phyloP scores from a whole-genome alignment of 2,329 filamentous ascomycete genomes.

The Berkeleyomyces rouxiae region DNA sequence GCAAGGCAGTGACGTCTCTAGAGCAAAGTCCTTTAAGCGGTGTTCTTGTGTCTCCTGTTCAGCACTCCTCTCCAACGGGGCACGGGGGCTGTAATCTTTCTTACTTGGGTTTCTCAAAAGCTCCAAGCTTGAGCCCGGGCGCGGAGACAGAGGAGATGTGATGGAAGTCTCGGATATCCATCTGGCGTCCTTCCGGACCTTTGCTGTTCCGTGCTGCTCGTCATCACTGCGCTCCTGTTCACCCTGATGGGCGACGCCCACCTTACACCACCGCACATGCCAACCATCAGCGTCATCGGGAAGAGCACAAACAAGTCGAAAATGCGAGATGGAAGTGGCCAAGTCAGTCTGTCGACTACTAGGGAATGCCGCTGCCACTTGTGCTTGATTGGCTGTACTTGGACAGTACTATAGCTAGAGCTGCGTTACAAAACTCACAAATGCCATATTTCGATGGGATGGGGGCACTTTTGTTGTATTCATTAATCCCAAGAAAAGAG shows the following conservation, averaged over 20 bases:
- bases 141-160: background rate
- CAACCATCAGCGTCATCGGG: background rate
- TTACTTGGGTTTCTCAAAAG: background rate
- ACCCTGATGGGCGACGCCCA: background rate
- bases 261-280: background rate
- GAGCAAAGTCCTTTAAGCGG: background rate
- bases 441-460: background rate
- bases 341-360: background rate
- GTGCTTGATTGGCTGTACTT: background rate
- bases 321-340: background rate
- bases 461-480: background rate
- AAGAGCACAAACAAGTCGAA: background rate
- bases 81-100: background rate
- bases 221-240: background rate
- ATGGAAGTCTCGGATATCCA: background rate
- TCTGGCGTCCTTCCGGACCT: background rate
- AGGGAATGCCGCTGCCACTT: background rate
- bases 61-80: background rate
- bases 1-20: background rate
- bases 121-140: background rate
- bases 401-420: background rate
- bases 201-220: background rate
- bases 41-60: background rate
- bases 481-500: background rate
- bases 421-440: background rate